Conservation (phyloP, 2,329 filamentous ascomycete genomes). For the Aspergillus glaucus region DNA sequence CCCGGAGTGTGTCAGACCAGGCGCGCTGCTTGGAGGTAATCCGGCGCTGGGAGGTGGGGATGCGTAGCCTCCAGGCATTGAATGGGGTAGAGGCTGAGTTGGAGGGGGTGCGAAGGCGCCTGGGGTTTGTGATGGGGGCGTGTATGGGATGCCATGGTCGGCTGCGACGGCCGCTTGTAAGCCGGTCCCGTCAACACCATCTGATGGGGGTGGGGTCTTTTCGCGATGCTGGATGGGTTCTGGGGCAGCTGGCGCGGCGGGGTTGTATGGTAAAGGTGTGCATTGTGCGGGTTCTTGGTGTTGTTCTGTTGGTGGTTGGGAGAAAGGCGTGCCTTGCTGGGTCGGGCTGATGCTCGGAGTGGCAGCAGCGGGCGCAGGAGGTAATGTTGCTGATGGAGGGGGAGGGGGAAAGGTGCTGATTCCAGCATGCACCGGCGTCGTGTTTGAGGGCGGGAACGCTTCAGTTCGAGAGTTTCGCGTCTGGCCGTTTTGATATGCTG, state of each 20-base stretch:
- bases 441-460: constrained; percentile 10
- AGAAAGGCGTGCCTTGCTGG: constrained; percentile 9
- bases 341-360: background rate
- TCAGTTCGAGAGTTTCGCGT: constrained; percentile 34
- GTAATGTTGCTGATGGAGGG: constrained; percentile 17
- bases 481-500: constrained; percentile 41
- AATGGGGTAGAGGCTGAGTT: constrained; percentile 16
- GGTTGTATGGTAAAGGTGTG: constrained; percentile 57
- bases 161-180: constrained; percentile 36
- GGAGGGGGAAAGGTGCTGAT: constrained; percentile 21
- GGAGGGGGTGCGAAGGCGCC: constrained; percentile 18
- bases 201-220: constrained; percentile 58
- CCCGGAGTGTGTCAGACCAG: constrained; percentile 10
- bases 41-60: constrained; percentile 34
- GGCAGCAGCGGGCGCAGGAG: background rate
- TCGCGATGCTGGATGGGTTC: constrained; percentile 60
- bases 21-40: constrained; percentile 4
- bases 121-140: constrained; percentile 21
- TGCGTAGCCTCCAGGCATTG: constrained; percentile 22
- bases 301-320: constrained; percentile 13
- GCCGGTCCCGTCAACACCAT: constrained; percentile 45
- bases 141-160: constrained; percentile 31
- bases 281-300: constrained; percentile 31
- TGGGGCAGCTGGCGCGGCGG: constrained; percentile 58
- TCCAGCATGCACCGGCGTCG: constrained; percentile 14